These are phyloP conservation scores for Huntiella bhutanensis DNA, from an alignment of 2,329 filamentous ascomycete genomes.

Conservation along the genomic window DNA sequence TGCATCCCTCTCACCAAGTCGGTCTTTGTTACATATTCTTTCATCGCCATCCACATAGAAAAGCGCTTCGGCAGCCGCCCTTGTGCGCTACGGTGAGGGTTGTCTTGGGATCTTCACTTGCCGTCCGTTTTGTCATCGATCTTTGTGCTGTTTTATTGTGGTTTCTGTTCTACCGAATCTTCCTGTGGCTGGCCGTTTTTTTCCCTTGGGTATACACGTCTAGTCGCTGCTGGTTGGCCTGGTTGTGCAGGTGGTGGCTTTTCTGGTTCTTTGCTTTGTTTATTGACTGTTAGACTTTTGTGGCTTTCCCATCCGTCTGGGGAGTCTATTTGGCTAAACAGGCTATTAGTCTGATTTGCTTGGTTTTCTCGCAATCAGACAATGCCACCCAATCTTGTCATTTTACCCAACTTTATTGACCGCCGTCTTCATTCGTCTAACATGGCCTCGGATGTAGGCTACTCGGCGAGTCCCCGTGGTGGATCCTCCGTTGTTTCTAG, in stretches of 20 bases:
- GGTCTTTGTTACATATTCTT: too few species aligned
- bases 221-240: too few species aligned
- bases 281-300: not conserved
- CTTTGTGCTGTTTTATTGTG: not conserved
- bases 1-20: too few species aligned
- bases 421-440: constrained; percentile 37
- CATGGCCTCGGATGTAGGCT: constrained; percentile 19
- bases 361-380: not conserved
- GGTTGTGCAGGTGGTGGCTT: not conserved
- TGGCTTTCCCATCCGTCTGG: not conserved
- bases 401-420: too few species aligned
- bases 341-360: too few species aligned
- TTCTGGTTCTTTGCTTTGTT: not conserved
- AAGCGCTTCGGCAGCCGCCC: too few species aligned
- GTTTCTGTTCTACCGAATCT: not conserved
- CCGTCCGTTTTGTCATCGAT: not conserved
- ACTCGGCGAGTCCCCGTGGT: constrained; percentile 37
- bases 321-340: too few species aligned
- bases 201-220: too few species aligned
- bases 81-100: too few species aligned
- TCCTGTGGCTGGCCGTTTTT: too few species aligned
- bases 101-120: too few species aligned
- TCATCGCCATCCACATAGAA: too few species aligned
- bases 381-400: not conserved
- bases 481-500: constrained; percentile 45